Percentiles rank a stretch among this genome's conserved stretches.
These are phyloP conservation scores for Pilatotrama ljubarskyi DNA, from an alignment of 768 basidiomycete species.

Conservation along the genomic window DNA sequence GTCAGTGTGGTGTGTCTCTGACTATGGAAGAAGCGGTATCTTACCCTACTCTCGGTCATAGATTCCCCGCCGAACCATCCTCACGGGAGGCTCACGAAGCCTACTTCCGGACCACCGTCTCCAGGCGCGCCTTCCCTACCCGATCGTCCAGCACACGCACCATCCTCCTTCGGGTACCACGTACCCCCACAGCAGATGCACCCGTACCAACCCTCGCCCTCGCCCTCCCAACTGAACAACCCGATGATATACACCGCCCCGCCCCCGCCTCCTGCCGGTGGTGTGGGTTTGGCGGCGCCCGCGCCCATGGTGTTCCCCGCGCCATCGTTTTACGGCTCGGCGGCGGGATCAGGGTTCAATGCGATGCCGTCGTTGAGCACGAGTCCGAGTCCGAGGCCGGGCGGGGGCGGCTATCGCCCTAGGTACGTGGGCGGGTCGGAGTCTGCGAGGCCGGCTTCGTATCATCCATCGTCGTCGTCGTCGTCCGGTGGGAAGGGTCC, in stretches of 20 bases:
- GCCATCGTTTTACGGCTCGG: slow-evolving; percentile 3
- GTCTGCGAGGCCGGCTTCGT: neutral
- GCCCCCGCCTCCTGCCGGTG: slow-evolving; percentile 27
- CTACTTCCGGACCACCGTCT: neutral
- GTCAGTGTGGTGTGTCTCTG: neutral
- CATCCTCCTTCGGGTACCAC: slow-evolving; percentile 20
- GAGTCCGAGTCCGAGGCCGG: neutral
- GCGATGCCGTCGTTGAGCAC: neutral
- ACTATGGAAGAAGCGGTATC: too few species aligned
- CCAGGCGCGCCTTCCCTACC: neutral
- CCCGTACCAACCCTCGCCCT: slow-evolving; percentile 41
- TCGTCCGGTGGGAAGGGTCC: slow-evolving; percentile 8
- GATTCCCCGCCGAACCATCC: neutral
- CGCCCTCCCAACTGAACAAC: slow-evolving; percentile 45
- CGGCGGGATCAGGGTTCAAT: neutral
- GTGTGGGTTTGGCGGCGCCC: neutral
- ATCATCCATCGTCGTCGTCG: neutral
- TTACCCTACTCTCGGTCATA: neutral
- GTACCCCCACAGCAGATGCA: slow-evolving; percentile 36
- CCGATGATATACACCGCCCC: slow-evolving; percentile 41
- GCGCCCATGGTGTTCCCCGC: slow-evolving; percentile 4
- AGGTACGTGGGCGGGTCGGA: neutral
- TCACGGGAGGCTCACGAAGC: slow-evolving; percentile 8
- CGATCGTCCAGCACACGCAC: neutral
- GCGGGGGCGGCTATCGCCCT: neutral